Evolutionary conservation across 2,329 filamentous ascomycete genomes (phyloP), one percentile per base, ranked within the genome.

Genomic region (Fusarium caatingaense): DNA sequence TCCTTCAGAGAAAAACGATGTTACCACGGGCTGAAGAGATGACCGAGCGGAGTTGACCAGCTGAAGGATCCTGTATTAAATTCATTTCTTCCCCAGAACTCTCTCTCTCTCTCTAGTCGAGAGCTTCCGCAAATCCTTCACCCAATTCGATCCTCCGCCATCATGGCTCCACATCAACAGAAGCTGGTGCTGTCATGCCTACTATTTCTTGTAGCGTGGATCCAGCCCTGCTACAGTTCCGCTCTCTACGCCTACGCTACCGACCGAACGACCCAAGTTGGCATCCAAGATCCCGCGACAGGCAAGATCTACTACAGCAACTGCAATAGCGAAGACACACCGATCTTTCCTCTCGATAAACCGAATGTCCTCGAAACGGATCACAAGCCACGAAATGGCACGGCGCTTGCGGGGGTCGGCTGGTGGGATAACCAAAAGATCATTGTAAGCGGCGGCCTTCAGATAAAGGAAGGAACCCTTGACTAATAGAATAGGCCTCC

Each of bases 31-130:
- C 49, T 21, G 34, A 20, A 20, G 32, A 51, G 12, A 18, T 11
- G 49, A 28, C 23, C 34, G 25, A 51, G 34, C 23, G 34, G 34
- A 15, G 8, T 27, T 13, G 12, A 20, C 8, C 11, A 47, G 25
- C 25, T 27, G 28, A 8, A 28, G 28, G 53, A 56, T 48, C 25
- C 30, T 27, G 18, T 56, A 47, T 56, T 56, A 56, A 56, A 48
- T 56, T 18, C 42, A 11, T 15, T 15, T 2, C 5, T 34, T 56
- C 30, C 44, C 53, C 30, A 48, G 18, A 15, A 10, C 48, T 56
- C 28, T 40, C 40, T 20, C n/a, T 20, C n/a, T 40, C 40, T 25
- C 8, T 21, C 28, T 23, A 20, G 21, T 15, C 21, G 20, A n/a
- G 30, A 12, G 3, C 2, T 18, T 25, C 23, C 47, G 47, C 20